These are phyloP conservation scores for Lotmaria passim DNA, from an alignment of 208 protist genomes.

Conservation along the genomic window DNA sequence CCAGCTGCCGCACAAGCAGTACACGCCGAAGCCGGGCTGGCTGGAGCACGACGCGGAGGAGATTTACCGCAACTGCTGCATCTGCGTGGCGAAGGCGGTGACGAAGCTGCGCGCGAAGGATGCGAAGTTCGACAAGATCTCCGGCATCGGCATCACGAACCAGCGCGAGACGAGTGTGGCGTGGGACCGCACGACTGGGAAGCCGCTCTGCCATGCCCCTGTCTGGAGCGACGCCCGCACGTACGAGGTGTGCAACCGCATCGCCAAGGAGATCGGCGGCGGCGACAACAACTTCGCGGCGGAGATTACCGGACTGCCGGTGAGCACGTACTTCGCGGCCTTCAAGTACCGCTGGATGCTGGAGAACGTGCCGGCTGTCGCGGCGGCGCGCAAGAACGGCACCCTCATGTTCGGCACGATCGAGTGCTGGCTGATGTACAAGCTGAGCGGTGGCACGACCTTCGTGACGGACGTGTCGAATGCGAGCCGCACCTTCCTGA, in stretches of 20 bases:
- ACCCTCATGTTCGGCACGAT: slow-evolving; percentile 95
- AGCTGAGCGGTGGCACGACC: slow-evolving; percentile 80
- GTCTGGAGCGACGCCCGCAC: slow-evolving; percentile 93
- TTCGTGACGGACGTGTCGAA: slow-evolving; percentile 98
- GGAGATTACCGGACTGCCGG: slow-evolving; percentile 89
- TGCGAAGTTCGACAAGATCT: slow-evolving; percentile 52
- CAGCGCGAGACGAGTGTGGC: slow-evolving; percentile 98
- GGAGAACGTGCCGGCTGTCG: slow-evolving; percentile 92
- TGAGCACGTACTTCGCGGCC: slow-evolving; percentile 97
- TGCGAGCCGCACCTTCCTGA: slow-evolving; percentile 97
- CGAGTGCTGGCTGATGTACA: slow-evolving; percentile 98
- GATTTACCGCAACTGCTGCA: slow-evolving; percentile 83
- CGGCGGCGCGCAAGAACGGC: slow-evolving; percentile 66
- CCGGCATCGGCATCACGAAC: slow-evolving; percentile 97
- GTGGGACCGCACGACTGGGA: slow-evolving; percentile 96
- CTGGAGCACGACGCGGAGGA: slow-evolving; percentile 96
- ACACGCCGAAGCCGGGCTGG: slow-evolving; percentile 93
- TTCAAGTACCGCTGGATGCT: slow-evolving; percentile 98
- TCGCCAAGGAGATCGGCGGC: slow-evolving; percentile 46
- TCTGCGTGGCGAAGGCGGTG: slow-evolving; percentile 79
- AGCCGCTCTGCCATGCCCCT: slow-evolving; percentile 96
- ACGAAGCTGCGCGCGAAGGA: slow-evolving; percentile 49
- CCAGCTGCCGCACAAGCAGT: slow-evolving; percentile 85
- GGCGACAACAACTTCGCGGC: slow-evolving; percentile 54
- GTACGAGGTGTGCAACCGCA: slow-evolving; percentile 47